Conservation (phyloP, 352 stramenopile species). For the Pythium aphanidermatum region DNA sequence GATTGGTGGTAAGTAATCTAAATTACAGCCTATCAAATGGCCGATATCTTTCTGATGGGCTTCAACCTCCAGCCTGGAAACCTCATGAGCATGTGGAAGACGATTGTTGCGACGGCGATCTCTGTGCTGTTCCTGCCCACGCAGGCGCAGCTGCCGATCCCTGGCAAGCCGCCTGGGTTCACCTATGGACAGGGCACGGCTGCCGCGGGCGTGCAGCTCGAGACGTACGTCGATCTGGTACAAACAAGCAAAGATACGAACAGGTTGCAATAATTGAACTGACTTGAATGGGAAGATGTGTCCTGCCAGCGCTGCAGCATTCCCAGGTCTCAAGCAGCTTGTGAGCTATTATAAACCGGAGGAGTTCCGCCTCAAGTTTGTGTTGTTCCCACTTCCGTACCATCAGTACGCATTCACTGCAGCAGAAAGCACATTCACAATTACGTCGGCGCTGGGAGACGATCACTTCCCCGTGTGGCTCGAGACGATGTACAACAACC, state of each 20-base stretch:
- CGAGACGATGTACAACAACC: slow-evolving; percentile 33
- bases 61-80: slow-evolving; percentile 4
- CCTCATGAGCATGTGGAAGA: slow-evolving; percentile 6
- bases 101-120: background rate
- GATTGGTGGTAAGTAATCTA: no score
- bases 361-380: slow-evolving; percentile 28
- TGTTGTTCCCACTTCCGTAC: slow-evolving; percentile 36
- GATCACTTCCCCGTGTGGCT: slow-evolving; percentile 27
- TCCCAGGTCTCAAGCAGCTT: slow-evolving; percentile 27
- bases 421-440: slow-evolving; percentile 27
- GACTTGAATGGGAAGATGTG: slow-evolving; percentile 18
- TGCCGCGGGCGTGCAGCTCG: slow-evolving; percentile 62
- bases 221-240: slow-evolving; percentile 79
- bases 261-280: background rate
- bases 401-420: slow-evolving; percentile 34
- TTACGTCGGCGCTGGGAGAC: slow-evolving; percentile 27
- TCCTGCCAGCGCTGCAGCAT: slow-evolving; percentile 28
- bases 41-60: no score
- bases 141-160: slow-evolving; percentile 51
- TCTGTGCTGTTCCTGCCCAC: background rate
- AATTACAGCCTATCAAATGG: slow-evolving; percentile 8
- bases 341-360: slow-evolving; percentile 20
- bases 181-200: slow-evolving; percentile 40
- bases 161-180: slow-evolving; percentile 54
- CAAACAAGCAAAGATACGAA: background rate